Base-by-base conservation (phyloP, 2,329 filamentous ascomycete genomes). In the Cladorrhinum sp. region DNA sequence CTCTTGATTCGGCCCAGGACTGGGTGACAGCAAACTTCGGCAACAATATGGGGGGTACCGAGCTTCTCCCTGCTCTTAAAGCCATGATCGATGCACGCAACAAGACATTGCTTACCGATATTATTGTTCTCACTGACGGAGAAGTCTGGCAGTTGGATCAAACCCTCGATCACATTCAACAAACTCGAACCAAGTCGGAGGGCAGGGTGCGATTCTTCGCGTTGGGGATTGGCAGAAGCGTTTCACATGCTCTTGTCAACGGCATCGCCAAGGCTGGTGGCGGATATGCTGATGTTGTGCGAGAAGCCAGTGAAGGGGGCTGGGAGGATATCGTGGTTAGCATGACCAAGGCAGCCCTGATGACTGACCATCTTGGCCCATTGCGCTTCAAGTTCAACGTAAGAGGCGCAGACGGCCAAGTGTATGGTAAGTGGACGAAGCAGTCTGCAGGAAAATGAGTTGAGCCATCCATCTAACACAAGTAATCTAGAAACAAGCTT, bases 91-190 rank as follows among this genome's bases (percentile, higher is more conserved):
- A 18, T 8, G 61, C 58, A 0, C 45, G 63, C n/a, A 59, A 77
- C 61, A 71, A 69, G 18, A 76, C 79, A 55, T 71, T 79, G 57
- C 75, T 78, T 9, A 71, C 83, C 1, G 81, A 85, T 57, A 71
- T 86, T 22, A 77, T 86, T 66, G 62, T 86, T 32, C 70, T 85
- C 48, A 86, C 83, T 0, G 84, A 86, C 67, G 83, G 84, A 2
- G 70, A 82, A 58, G 79, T 83, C 48, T 81, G 76, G 78, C 64
- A 77, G 2, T 80, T 85, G 57, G 58, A 79, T 1, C 29, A 65
- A 0, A 70, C 85, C 0, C 83, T 85, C 57, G 45, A 67, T 0
- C 79, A 78, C 56, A 73, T 86, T 23, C 78, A 81, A 48, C 59
- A 74, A 16, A 69, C 78, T 18, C 72, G 79, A 9, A 65, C 66